Evolutionary conservation across 176 grass and related monocot species (phyloP), one percentile per base, ranked within the genome.

Genomic region (Panicum miliaceum): DNA sequence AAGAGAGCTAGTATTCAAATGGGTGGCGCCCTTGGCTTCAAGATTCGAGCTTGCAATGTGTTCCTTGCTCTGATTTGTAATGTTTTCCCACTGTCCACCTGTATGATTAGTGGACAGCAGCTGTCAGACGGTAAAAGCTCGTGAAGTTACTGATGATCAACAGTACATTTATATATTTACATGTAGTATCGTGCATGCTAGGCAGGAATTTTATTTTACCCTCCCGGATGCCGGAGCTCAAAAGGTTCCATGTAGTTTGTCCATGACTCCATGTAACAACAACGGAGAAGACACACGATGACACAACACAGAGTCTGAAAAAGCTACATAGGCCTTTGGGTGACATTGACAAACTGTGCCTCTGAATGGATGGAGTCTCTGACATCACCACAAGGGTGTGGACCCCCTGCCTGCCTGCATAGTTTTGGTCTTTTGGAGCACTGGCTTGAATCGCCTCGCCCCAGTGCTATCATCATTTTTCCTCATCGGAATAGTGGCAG

Each of bases 301-400:
- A 74, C 81, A 85, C 87, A 81, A 76, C 82, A 85, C 88, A 77
- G 53, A 46, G 82, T 60, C 87, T 89, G 87, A 54, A 81, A 85
- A 85, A 76, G 82, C 87, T 81, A 85, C 82, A 41, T 46, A 57
- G 69, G 48, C 76, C 69, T 69, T 81, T n/a, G 20, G 82, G 70
- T 81, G 87, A 81, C 76, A 89, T 89, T 85, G 82, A 81, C 87
- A 85, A 85, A 89, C 82, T 76, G 87, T 81, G 76, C 76, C 82
- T 85, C 82, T 74, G 77, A 89, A 75, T 74, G 77, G 58, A 80
- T 84, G 61, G 82, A 84, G 87, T 57, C 77, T 36, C 87, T 89
- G 87, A 80, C 77, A 76, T 76, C 53, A 11, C 42, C 75, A 72
- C 82, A 69, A 81, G 69, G 76, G 76, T 7, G 68, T 57, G 82